Conservation (phyloP, 345 rosid genomes). For the Citropsis articulata region DNA sequence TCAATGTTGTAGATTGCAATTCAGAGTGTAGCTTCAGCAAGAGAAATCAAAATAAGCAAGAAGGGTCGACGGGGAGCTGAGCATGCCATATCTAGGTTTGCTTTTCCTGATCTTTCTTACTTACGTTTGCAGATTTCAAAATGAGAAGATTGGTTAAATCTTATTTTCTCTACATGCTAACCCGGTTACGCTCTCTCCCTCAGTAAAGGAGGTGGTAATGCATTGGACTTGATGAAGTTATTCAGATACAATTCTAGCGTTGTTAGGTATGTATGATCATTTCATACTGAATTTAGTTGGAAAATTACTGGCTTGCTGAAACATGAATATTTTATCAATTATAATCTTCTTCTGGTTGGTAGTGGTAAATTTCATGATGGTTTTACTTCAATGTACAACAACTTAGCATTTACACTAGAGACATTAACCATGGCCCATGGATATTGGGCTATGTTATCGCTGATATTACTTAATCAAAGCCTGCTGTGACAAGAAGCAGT, state of each 20-base stretch:
- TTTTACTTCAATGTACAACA: neutral
- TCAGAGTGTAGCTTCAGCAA: conserved; percentile 84
- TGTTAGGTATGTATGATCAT: conserved; percentile 49
- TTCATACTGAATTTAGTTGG: neutral
- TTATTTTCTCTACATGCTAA: neutral
- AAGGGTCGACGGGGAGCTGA: conserved; percentile 86
- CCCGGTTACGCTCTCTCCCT: neutral
- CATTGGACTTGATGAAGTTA: conserved; percentile 84
- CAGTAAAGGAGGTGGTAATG: conserved; percentile 76
- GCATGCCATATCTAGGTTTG: conserved; percentile 62
- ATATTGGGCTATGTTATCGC: neutral
- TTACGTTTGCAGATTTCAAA: neutral
- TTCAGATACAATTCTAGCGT: conserved; percentile 82
- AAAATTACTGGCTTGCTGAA: neutral
- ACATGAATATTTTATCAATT: neutral
- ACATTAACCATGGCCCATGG: neutral
- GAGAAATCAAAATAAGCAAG: conserved; percentile 80
- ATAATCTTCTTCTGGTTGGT: neutral
- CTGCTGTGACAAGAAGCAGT: neutral
- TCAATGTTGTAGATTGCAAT: conserved; percentile 61
- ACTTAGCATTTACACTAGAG: neutral
- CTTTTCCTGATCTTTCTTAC: neutral
- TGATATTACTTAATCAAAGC: neutral
- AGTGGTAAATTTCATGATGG: neutral
- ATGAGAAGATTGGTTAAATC: neutral